Evolutionary conservation across 2,329 filamentous ascomycete species (phyloP).

Genomic region (Aspergillus persii): DNA sequence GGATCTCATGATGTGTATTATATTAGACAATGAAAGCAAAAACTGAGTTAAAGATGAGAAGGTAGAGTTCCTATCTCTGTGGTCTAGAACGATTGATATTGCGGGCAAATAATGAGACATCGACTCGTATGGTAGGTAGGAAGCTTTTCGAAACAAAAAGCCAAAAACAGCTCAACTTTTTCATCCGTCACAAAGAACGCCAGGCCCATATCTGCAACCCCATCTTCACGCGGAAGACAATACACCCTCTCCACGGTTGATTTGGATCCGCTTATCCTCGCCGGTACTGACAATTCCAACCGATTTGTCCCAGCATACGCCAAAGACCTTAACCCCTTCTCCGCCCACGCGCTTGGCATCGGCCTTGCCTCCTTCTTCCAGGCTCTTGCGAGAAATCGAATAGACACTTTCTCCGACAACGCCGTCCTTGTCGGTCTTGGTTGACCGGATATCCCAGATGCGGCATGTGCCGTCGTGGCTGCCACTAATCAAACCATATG

Average conservation of each 20-base stretch:
- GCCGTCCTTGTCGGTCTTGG: slow-evolving; percentile 58
- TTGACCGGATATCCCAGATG: slow-evolving; percentile 84
- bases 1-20: slow-evolving; percentile 17
- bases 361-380: slow-evolving; percentile 62
- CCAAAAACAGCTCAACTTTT: slow-evolving; percentile 27
- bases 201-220: slow-evolving; percentile 28
- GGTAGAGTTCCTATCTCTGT: not conserved
- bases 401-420: slow-evolving; percentile 69
- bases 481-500: slow-evolving; percentile 82
- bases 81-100: not conserved
- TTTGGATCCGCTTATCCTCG: slow-evolving; percentile 91
- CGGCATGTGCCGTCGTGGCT: slow-evolving; percentile 89
- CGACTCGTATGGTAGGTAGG: slow-evolving; percentile 1
- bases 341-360: slow-evolving; percentile 61
- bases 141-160: slow-evolving; percentile 2
- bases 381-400: slow-evolving; percentile 74
- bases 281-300: slow-evolving; percentile 89
- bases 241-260: slow-evolving; percentile 67
- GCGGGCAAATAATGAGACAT: slow-evolving; percentile 3
- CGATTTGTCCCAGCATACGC: slow-evolving; percentile 78
- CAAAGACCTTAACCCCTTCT: slow-evolving; percentile 86
- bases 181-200: slow-evolving; percentile 29
- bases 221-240: slow-evolving; percentile 30
- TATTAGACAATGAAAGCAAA: slow-evolving; percentile 13
- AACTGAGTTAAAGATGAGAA: not conserved